Evolutionary conservation across 768 basidiomycete species (phyloP).

Genomic region (Goffeauzyma gilvescens): DNA sequence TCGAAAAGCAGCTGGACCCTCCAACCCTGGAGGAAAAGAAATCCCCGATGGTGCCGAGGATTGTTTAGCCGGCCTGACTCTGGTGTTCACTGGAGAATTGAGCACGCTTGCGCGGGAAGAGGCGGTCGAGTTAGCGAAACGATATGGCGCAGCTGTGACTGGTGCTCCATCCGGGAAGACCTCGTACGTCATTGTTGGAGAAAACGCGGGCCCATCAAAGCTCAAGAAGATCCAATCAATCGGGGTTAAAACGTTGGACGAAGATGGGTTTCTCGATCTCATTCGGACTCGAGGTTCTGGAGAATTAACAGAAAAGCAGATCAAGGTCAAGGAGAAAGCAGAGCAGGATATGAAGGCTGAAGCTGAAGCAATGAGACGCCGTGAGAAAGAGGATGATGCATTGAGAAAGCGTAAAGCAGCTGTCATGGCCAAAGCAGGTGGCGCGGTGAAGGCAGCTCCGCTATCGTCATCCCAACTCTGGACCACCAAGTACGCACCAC

Average conservation of each 20-base stretch:
- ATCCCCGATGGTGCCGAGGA: slow-evolving; percentile 53
- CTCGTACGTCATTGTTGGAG: slow-evolving; percentile 69
- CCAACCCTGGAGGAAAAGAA: slow-evolving; percentile 41
- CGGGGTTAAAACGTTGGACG: slow-evolving; percentile 51
- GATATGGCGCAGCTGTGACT: slow-evolving; percentile 71
- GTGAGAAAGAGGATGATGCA: slow-evolving; percentile 18
- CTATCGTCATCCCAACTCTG: slow-evolving; percentile 47
- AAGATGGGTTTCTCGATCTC: slow-evolving; percentile 70
- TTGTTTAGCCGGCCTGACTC: slow-evolving; percentile 64
- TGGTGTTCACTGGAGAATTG: slow-evolving; percentile 92
- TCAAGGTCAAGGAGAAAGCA: slow-evolving; percentile 64
- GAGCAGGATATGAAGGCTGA: slow-evolving; percentile 50
- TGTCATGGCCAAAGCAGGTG: slow-evolving; percentile 20
- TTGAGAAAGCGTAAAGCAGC: slow-evolving; percentile 20
- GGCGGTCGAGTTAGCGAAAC: slow-evolving; percentile 68
- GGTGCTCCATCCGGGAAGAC: slow-evolving; percentile 77
- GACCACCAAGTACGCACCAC: slow-evolving; percentile 89
- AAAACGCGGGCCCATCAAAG: slow-evolving; percentile 72
- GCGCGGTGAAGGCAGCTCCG: slow-evolving; percentile 30
- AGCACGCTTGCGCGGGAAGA: slow-evolving; percentile 73
- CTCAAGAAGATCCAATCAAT: slow-evolving; percentile 71
- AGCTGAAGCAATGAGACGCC: slow-evolving; percentile 43
- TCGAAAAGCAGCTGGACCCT: slow-evolving; percentile 17
- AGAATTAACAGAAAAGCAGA: slow-evolving; percentile 56
- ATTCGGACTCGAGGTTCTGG: slow-evolving; percentile 52